A percentile compares a stretch with the other conserved stretches of the same genome.
These are phyloP conservation scores for Yarrowia keelungensis DNA, from an alignment of 805 yeast genomes.

Conservation along the genomic window DNA sequence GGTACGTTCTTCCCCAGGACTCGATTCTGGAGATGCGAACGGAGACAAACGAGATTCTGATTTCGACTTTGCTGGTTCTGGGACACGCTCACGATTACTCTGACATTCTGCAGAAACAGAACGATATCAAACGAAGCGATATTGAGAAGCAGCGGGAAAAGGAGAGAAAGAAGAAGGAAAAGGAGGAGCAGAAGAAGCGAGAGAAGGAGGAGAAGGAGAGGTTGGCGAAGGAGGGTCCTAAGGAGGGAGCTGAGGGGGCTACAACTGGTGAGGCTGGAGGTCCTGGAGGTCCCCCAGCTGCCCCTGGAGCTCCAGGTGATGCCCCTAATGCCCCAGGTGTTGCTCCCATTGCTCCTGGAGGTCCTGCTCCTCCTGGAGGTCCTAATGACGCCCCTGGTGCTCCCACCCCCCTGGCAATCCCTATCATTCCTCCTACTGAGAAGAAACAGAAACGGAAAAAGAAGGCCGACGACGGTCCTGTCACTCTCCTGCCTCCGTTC, in stretches of 20 bases:
- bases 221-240: too few species aligned
- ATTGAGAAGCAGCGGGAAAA: constrained; percentile 43
- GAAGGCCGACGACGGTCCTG: constrained; percentile 38
- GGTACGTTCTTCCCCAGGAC: constrained; percentile 78
- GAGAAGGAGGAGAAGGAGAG: background rate
- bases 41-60: constrained; percentile 49
- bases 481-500: constrained; percentile 16
- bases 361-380: too few species aligned
- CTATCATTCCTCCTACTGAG: constrained; percentile 11
- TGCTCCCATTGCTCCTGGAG: too few species aligned
- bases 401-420: background rate
- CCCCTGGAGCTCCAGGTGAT: too few species aligned
- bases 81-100: constrained; percentile 37
- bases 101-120: constrained; percentile 44
- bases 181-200: constrained; percentile 24
- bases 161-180: constrained; percentile 46
- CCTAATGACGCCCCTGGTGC: background rate
- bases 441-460: constrained; percentile 36
- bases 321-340: too few species aligned
- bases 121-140: constrained; percentile 46
- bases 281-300: too few species aligned
- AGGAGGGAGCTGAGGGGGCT: background rate
- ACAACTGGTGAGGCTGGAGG: background rate
- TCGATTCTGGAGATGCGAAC: constrained; percentile 66
- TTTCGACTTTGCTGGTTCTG: constrained; percentile 51